These are phyloP conservation scores for Exophiala calicioides DNA, from an alignment of 2,329 filamentous ascomycete genomes.

Conservation along the genomic window DNA sequence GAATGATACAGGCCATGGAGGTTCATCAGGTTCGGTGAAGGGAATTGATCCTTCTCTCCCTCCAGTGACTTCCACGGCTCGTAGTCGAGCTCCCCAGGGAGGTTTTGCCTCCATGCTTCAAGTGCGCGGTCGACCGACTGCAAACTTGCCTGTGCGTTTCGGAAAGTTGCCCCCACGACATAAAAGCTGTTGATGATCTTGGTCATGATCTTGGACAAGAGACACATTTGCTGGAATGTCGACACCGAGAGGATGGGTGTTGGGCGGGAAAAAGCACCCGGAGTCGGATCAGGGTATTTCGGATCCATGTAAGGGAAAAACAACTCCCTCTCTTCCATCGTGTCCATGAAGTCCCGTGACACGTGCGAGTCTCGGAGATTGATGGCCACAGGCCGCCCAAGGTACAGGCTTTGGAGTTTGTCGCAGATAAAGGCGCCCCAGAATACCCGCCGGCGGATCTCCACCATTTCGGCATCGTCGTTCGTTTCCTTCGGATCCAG, in stretches of 20 bases:
- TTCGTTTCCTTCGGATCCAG: constrained; percentile 34
- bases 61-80: constrained; percentile 26
- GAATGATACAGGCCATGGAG: constrained; percentile 43
- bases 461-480: constrained; percentile 32
- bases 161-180: constrained; percentile 31
- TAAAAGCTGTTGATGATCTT: constrained; percentile 42
- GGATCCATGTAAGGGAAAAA: constrained; percentile 30
- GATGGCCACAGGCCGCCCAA: constrained; percentile 30
- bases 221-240: constrained; percentile 40
- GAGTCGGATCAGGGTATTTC: constrained; percentile 1
- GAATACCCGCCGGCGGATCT: constrained; percentile 37
- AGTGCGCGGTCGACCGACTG: constrained; percentile 34
- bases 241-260: constrained; percentile 36
- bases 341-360: constrained; percentile 36
- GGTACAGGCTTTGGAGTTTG: constrained; percentile 25
- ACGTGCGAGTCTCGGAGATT: constrained; percentile 27
- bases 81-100: constrained; percentile 31
- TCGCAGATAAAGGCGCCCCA: constrained; percentile 39
- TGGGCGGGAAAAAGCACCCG: background rate
- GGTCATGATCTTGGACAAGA: constrained; percentile 41
- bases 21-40: constrained; percentile 35
- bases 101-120: constrained; percentile 32
- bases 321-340: constrained; percentile 35
- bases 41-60: constrained; percentile 24
- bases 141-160: constrained; percentile 33